Conservation (phyloP, 257 asterid species). For the Fraxinus quadrangulata region DNA sequence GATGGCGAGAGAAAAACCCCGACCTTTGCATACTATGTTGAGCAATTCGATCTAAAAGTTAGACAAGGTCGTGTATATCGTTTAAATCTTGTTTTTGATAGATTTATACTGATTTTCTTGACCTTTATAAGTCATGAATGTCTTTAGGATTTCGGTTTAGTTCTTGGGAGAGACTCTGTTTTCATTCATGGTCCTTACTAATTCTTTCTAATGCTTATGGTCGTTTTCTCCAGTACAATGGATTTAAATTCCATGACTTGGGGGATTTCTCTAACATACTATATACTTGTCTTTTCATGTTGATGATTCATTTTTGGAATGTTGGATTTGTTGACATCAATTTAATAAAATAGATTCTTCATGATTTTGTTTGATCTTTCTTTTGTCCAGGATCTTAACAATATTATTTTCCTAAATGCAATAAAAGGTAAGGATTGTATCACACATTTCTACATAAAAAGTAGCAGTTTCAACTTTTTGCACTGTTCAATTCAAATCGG, state of each 20-base stretch:
- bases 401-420: conserved; percentile 62
- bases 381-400: conserved; percentile 70
- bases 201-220: background rate
- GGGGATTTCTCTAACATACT: background rate
- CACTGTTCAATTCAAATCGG: conserved; percentile 16
- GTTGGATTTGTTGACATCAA: background rate
- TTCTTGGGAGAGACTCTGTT: background rate
- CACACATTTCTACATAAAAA: background rate
- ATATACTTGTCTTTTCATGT: background rate
- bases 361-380: conserved; percentile 18
- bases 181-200: background rate
- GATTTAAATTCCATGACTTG: background rate
- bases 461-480: background rate
- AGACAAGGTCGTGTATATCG: background rate
- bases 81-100: background rate
- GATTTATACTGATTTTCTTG: background rate
- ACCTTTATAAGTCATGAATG: background rate
- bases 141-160: background rate
- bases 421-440: conserved; percentile 55
- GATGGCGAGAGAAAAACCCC: background rate
- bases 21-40: background rate
- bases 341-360: background rate
- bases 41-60: background rate
- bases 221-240: background rate
- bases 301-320: background rate